phyloP scores from a whole-genome alignment of 495 filamentous ascomycete genomes.

The Daldinia caldariorum region DNA sequence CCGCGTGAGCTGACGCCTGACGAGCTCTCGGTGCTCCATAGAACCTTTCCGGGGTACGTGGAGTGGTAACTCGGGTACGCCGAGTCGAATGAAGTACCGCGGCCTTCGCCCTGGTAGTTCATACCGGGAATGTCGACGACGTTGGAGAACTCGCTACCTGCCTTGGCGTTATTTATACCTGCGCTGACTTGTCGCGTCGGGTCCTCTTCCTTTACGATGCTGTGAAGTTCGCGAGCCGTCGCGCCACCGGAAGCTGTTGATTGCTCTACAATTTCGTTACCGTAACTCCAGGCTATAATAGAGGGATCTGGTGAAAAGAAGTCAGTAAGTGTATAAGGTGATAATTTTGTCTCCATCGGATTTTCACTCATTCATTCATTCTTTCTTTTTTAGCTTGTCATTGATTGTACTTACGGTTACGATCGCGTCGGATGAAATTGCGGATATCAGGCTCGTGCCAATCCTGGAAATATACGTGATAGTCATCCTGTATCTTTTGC shows the following conservation, averaged over 20 bases:
- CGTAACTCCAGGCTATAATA: conserved; percentile 59
- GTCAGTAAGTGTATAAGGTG: no score
- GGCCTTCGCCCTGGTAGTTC: conserved; percentile 63
- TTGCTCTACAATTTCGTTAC: conserved; percentile 61
- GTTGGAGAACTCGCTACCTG: conserved; percentile 46
- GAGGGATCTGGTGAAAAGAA: conserved; percentile 49
- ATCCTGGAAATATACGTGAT: conserved; percentile 57
- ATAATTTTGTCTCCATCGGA: no score
- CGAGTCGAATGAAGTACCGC: conserved; percentile 45
- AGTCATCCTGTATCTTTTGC: conserved; percentile 58
- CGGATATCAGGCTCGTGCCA: conserved; percentile 62
- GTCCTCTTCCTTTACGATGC: conserved; percentile 55
- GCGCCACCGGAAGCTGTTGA: conserved; percentile 39
- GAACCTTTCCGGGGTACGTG: conserved; percentile 56
- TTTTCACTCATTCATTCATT: no score
- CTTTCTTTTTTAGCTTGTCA: no score
- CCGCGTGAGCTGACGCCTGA: conserved; percentile 57
- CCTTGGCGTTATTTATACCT: conserved; percentile 53
- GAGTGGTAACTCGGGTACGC: conserved; percentile 52
- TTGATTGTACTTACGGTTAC: conserved; percentile 58
- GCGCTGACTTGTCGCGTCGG: conserved; percentile 52
- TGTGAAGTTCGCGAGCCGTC: conserved; percentile 45
- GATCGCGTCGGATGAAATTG: conserved; percentile 57
- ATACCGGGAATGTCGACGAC: conserved; percentile 56
- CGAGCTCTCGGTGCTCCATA: conserved; percentile 57